phyloP scores from a whole-genome alignment of 2,329 filamentous ascomycete species.

The Chaetothyriales sp. region DNA sequence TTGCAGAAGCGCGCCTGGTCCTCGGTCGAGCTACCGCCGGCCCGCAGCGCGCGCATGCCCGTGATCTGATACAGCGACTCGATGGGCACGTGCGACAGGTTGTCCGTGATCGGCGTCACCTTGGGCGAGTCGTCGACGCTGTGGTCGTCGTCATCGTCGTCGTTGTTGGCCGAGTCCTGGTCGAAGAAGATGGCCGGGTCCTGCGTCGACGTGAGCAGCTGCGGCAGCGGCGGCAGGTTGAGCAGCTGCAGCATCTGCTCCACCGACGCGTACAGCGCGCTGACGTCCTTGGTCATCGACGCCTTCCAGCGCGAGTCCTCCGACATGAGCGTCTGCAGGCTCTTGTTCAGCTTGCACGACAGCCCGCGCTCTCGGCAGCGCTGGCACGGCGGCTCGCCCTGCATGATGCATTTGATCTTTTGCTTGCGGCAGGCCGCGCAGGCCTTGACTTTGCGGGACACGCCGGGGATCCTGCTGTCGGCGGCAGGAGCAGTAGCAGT shows the following conservation, averaged over 20 bases:
- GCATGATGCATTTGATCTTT: slow-evolving; percentile 42
- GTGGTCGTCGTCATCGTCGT: slow-evolving; percentile 32
- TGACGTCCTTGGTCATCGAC: slow-evolving; percentile 23
- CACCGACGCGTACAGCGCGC: slow-evolving; percentile 20
- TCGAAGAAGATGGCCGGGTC: slow-evolving; percentile 20
- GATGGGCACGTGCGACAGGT: slow-evolving; percentile 24
- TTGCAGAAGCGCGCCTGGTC: slow-evolving; percentile 21
- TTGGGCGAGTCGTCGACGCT: slow-evolving; percentile 27
- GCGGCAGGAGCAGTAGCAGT: not conserved
- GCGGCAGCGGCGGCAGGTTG: slow-evolving; percentile 25
- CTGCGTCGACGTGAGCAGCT: slow-evolving; percentile 23
- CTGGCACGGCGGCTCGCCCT: slow-evolving; percentile 35
- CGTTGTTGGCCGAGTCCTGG: slow-evolving; percentile 29
- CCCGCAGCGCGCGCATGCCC: slow-evolving; percentile 20
- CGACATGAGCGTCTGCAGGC: slow-evolving; percentile 34
- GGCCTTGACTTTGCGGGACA: slow-evolving; percentile 34
- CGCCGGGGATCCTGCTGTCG: slow-evolving; percentile 18
- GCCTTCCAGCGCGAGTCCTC: slow-evolving; percentile 35
- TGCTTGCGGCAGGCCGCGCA: slow-evolving; percentile 42
- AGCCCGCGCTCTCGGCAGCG: slow-evolving; percentile 37
- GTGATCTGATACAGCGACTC: slow-evolving; percentile 26
- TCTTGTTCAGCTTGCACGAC: slow-evolving; percentile 40
- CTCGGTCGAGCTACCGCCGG: slow-evolving; percentile 20
- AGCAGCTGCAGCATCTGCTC: slow-evolving; percentile 26
- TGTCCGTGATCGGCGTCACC: slow-evolving; percentile 17